phyloP scores from a whole-genome alignment of 345 rosid genomes.

The Raphanus raphanistrum region DNA sequence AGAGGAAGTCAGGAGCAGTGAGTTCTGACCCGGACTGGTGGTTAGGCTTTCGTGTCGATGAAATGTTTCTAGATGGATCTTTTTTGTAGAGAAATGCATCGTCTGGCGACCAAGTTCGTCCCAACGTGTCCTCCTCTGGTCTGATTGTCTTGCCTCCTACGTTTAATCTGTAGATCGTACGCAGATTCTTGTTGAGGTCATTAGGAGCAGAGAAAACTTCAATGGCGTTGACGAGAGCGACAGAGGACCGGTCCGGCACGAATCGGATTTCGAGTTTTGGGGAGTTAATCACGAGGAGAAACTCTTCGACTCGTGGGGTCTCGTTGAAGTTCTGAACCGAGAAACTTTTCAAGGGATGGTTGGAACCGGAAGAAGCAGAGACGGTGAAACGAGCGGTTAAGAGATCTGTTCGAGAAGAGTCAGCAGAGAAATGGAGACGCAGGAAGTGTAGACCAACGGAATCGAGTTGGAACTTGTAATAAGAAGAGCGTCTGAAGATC shows the following conservation, averaged over 20 bases:
- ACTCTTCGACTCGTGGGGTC: constrained; percentile 44
- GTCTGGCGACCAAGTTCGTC: constrained; percentile 56
- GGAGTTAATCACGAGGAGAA: constrained; percentile 35
- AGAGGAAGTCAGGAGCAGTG: constrained; percentile 49
- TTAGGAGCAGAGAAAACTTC: constrained; percentile 52
- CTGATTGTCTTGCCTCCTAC: constrained; percentile 59
- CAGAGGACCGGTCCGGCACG: constrained; percentile 41
- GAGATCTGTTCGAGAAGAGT: not conserved
- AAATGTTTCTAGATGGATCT: not conserved
- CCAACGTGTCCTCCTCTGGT: constrained; percentile 57
- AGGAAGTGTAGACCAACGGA: constrained; percentile 42
- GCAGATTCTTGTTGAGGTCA: constrained; percentile 32
- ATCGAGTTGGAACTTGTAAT: constrained; percentile 39
- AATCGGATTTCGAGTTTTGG: constrained; percentile 36
- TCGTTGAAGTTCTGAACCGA: not conserved
- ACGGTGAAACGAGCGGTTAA: constrained; percentile 19
- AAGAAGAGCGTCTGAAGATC: constrained; percentile 39
- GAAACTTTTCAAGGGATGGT: constrained; percentile 22
- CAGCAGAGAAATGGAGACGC: constrained; percentile 39
- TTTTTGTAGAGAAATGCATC: not conserved
- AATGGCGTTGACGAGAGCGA: constrained; percentile 66
- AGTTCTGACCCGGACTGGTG: not conserved
- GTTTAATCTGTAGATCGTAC: constrained; percentile 54
- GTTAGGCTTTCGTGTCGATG: not conserved
- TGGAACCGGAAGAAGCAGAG: constrained; percentile 27